Evolutionary conservation across 176 grass and related monocot genomes (phyloP).

Genomic region (Lolium perenne): DNA sequence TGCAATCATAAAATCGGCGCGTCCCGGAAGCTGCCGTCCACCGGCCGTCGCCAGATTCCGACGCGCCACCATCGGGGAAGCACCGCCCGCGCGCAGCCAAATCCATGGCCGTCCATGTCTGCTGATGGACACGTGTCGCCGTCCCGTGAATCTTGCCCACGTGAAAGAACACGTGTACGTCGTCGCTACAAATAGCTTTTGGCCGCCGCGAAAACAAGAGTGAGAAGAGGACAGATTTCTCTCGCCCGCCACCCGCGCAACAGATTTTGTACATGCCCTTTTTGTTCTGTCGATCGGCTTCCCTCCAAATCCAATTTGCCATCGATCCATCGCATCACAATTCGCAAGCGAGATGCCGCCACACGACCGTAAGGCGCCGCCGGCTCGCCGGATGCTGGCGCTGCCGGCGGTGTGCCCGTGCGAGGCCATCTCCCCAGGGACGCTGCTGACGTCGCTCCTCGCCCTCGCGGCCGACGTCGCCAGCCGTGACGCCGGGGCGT

Average conservation of each 20-base stretch:
- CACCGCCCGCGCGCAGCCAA: not conserved
- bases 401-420: constrained; percentile 71
- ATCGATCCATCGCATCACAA: not conserved
- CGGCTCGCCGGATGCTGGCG: constrained; percentile 47
- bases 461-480: constrained; percentile 48
- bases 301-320: not conserved
- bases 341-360: not conserved
- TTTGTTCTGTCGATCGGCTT: not conserved
- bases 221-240: not conserved
- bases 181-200: constrained; percentile 38
- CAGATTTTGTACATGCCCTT: not conserved
- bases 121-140: not conserved
- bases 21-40: constrained; percentile 33
- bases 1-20: constrained; percentile 15
- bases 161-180: not conserved
- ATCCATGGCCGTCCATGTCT: constrained; percentile 35
- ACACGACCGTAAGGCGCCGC: constrained; percentile 11
- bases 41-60: constrained; percentile 9
- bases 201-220: not conserved
- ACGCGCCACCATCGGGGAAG: constrained; percentile 6
- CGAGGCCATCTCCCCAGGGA: constrained; percentile 52
- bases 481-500: not conserved
- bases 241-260: not conserved
- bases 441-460: constrained; percentile 54
- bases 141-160: not conserved